Conservation (phyloP, 176 grass and related monocot genomes). For the Aegilops sharonensis region DNA sequence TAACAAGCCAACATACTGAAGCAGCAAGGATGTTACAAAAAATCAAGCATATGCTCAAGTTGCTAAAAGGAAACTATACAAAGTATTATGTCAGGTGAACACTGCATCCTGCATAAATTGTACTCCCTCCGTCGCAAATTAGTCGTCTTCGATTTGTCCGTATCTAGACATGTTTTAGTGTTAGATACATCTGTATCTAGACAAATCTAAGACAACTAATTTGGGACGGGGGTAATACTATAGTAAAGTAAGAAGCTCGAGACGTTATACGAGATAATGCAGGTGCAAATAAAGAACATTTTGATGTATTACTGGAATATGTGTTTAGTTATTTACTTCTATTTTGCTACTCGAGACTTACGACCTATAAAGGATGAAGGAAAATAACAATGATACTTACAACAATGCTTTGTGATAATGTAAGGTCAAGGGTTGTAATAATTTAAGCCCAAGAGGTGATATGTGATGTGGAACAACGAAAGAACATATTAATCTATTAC, state of each 20-base stretch:
- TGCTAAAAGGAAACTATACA: neutral
- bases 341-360: neutral
- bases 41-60: neutral
- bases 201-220: no score
- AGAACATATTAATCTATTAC: neutral
- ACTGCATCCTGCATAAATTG: neutral
- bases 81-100: neutral
- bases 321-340: neutral
- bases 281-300: neutral
- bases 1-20: neutral
- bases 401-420: neutral
- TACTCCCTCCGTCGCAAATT: no score
- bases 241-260: neutral
- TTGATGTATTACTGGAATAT: conserved; percentile 1
- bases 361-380: conserved; percentile 13
- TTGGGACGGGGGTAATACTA: no score
- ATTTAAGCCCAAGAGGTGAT: neutral
- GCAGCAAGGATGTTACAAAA: neutral
- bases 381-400: conserved; percentile 3
- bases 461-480: neutral
- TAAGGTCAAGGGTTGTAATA: neutral
- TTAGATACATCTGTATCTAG: no score
- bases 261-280: neutral
- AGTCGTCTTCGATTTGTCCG: no score
- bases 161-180: no score